Evolutionary conservation across 2,329 filamentous ascomycete genomes (phyloP), one percentile per base, ranked within the genome.

Genomic region (Leptographium radiaticola): DNA sequence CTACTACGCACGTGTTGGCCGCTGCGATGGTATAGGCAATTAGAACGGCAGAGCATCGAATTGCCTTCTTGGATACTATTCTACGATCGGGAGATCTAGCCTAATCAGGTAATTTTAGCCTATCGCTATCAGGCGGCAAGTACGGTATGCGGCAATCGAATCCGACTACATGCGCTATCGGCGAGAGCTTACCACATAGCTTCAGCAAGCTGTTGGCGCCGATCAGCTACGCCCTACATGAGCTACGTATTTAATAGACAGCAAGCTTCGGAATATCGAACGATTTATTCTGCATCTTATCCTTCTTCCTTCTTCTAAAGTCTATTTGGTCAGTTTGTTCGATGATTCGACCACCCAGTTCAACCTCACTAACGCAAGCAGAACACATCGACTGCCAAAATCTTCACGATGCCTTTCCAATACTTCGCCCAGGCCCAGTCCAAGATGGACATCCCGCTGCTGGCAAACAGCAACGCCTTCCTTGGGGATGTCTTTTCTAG

Each of bases 401-500:
- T 47, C 39, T 31, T 8, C 12, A 54, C n/a, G 25, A 44, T 47
- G 34, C 33, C 53, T n/a, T 46, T 55, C 40, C 49, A 55, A 20
- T 43, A 55, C 36, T 55, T 48, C 33, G 8, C 45, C 12, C 53
- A 55, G 49, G 53, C 53, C 1, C 53, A 55, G 49, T 43, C 53
- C 50, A 55, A 52, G 33, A 44, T 49, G 9, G 46, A 52, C 30
- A 52, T 52, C 33, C 53, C 53, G 4, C 50, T 55, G 16, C 49
- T 55, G 15, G 45, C 49, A 9, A 49, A 49, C 11, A 31, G 44
- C 45, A 55, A 55, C 18, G 53, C 53, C 25, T 55, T 45, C 39
- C 53, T 55, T 18, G 53, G 53, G 11, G 53, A 55, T 38, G 49
- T 55, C 49, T 55, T 55, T 30, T 43, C 34, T 16, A 55, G 53